A percentile compares a stretch with the other conserved stretches of the same genome.
Conservation (phyloP, 371 early-diverging fungal genomes). For the Syncephalastrum monosporum region DNA sequence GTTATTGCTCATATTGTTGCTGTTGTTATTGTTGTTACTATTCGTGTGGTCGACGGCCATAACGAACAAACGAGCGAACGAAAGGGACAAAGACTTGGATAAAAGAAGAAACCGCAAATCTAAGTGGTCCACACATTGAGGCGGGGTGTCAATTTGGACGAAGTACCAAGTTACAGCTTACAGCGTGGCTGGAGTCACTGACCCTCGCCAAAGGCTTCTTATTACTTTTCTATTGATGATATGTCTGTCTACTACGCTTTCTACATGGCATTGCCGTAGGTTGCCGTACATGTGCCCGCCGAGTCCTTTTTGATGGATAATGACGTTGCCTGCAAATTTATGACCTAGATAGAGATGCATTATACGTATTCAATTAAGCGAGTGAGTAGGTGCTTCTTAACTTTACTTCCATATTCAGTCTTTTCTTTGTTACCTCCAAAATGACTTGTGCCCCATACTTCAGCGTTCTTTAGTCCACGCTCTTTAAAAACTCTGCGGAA, state of each 20-base stretch:
- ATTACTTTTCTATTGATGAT: conserved; percentile 41
- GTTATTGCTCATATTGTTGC: too few species aligned
- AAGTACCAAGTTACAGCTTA: too few species aligned
- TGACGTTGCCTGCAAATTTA: conserved; percentile 50
- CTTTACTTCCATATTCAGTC: neutral
- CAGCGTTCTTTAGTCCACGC: conserved; percentile 27
- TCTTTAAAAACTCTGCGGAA: conserved; percentile 27
- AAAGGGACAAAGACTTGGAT: too few species aligned
- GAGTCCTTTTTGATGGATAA: conserved; percentile 44
- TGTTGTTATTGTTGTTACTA: too few species aligned
- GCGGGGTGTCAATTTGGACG: too few species aligned
- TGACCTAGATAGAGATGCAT: conserved; percentile 28
- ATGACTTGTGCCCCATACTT: conserved; percentile 49
- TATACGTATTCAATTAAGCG: neutral
- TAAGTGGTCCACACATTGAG: too few species aligned
- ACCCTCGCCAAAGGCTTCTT: conserved; percentile 45
- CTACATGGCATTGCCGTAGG: conserved; percentile 46
- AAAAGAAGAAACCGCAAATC: too few species aligned
- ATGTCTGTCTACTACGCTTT: conserved; percentile 43
- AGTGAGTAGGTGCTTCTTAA: too few species aligned
- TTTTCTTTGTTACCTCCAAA: conserved; percentile 40
- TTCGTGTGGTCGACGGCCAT: too few species aligned
- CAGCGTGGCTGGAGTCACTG: conserved; percentile 26
- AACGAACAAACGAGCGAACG: too few species aligned
- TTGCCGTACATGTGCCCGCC: conserved; percentile 55